phyloP scores from a whole-genome alignment of 2,329 filamentous ascomycete species.

The Chaetomiaceae sp. region DNA sequence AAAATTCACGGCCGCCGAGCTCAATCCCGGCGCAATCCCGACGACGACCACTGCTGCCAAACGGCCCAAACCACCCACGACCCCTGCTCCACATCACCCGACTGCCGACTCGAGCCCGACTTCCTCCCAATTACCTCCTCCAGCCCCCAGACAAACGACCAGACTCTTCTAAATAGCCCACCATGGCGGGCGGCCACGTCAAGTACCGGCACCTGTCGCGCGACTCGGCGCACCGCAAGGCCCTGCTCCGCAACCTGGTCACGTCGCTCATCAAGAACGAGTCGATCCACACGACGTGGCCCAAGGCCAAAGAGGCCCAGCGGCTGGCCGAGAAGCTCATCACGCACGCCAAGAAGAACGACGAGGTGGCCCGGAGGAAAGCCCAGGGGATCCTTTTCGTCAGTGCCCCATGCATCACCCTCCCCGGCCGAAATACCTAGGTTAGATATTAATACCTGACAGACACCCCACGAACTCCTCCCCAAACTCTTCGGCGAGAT shows the following conservation, averaged over 20 bases:
- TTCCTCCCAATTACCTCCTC: neutral
- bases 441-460: neutral
- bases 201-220: slow-evolving; percentile 89
- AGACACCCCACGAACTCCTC: slow-evolving; percentile 66
- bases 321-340: slow-evolving; percentile 90
- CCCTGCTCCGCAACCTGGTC: slow-evolving; percentile 90
- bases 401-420: slow-evolving; percentile 41
- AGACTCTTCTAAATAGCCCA: slow-evolving; percentile 28
- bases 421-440: neutral
- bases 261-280: slow-evolving; percentile 92
- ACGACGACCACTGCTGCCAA: neutral
- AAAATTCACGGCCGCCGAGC: slow-evolving; percentile 11
- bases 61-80: neutral
- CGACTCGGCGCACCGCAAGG: slow-evolving; percentile 80
- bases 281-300: slow-evolving; percentile 89
- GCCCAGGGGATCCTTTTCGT: slow-evolving; percentile 86
- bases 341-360: slow-evolving; percentile 89
- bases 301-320: slow-evolving; percentile 96
- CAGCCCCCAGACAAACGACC: neutral
- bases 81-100: neutral
- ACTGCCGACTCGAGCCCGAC: neutral
- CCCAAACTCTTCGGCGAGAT: slow-evolving; percentile 87
- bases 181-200: slow-evolving; percentile 84
- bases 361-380: slow-evolving; percentile 68
- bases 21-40: neutral